Conservation (phyloP, 148 eudicot genomes). For the Diospyros lotus region DNA sequence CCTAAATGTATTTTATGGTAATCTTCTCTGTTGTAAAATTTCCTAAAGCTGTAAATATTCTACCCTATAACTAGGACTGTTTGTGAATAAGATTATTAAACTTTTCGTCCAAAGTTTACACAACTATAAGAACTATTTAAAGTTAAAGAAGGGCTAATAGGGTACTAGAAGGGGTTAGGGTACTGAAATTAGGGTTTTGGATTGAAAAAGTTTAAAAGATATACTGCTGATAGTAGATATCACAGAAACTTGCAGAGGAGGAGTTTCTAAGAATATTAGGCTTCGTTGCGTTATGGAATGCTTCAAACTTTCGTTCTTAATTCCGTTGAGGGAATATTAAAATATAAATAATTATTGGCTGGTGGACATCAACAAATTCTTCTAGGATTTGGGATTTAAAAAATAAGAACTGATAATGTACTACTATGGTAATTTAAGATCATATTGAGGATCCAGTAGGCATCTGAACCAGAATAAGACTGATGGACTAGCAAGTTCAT, state of each 20-base stretch:
- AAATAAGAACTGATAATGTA: not conserved
- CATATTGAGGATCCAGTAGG: not conserved
- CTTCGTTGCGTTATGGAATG: not conserved
- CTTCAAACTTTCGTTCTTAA: not conserved
- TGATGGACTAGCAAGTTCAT: not conserved
- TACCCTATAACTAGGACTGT: no score
- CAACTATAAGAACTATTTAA: not conserved
- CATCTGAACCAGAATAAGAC: not conserved
- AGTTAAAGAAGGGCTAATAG: not conserved
- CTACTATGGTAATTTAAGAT: not conserved
- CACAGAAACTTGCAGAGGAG: not conserved
- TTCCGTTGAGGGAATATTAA: not conserved
- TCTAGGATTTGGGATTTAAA: not conserved
- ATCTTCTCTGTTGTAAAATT: no score
- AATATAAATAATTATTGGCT: not conserved
- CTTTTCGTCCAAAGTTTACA: no score
- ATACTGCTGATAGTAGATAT: not conserved
- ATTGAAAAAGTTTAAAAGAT: not conserved
- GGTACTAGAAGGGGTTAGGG: not conserved
- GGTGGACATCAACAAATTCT: not conserved
- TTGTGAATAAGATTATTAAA: no score
- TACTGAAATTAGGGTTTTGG: not conserved
- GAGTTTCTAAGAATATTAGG: not conserved
- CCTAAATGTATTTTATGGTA: no score
- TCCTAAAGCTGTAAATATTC: no score